phyloP scores from a whole-genome alignment of 306 rosid genomes.

The Prunus davidiana region DNA sequence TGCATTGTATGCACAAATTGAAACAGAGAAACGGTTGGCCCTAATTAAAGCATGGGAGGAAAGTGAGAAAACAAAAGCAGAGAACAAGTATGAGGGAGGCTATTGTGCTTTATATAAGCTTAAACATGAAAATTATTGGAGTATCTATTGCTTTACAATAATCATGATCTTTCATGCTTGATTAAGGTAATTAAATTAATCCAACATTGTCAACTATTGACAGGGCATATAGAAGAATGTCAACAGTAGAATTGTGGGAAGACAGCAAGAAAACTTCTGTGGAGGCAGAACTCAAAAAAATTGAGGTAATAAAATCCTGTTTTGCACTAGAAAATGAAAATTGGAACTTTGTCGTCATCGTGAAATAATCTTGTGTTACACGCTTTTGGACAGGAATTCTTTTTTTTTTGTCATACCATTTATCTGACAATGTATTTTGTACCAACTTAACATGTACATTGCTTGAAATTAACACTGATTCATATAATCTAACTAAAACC shows the following conservation, averaged over 20 bases:
- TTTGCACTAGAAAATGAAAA: too few species aligned
- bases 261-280: conserved; percentile 48
- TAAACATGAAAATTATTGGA: background rate
- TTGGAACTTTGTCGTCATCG: too few species aligned
- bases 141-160: background rate
- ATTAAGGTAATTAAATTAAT: background rate
- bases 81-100: conserved; percentile 60
- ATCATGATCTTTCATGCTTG: background rate
- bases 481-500: background rate
- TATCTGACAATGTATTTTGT: too few species aligned
- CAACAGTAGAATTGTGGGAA: conserved; percentile 72
- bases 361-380: too few species aligned
- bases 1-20: conserved; percentile 46
- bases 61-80: conserved; percentile 78
- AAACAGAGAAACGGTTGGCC: conserved; percentile 72
- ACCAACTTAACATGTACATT: too few species aligned
- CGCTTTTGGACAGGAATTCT: too few species aligned
- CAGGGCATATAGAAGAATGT: conserved; percentile 63
- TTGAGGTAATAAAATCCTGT: conserved; percentile 40
- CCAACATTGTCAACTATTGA: conserved; percentile 4
- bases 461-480: background rate
- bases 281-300: conserved; percentile 58
- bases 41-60: conserved; percentile 93
- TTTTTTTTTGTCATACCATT: too few species aligned
- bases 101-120: too few species aligned